Base-by-base conservation (phyloP, 169 alveolate genomes). In the Toxoplasma gondii region DNA sequence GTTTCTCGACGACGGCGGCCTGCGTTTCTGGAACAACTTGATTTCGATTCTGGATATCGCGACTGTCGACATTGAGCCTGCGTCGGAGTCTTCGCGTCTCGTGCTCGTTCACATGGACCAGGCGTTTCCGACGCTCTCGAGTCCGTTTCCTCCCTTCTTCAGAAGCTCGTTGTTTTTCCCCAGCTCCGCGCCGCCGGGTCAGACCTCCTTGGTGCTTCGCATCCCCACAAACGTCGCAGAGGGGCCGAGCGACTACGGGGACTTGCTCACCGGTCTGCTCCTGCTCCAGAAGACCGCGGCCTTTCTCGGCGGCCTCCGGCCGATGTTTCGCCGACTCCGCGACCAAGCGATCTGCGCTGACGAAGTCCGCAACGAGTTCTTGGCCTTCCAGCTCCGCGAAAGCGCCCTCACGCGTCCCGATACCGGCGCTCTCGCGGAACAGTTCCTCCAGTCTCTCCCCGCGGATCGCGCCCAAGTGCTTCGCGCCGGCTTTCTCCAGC, bases 401-500 rank as follows among this genome's bases (percentile, higher is more conserved):
- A 45, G 86, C 19, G 44, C 86, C 2, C 39, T n/a, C 44, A 45
- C n/a, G 49, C 86, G 45, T 1, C 84, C 22, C 39, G 49, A 22
- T 41, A 16, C 2, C 45, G 24, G 44, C 39, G 44, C n/a, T 1
- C 41, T 82, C 34, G 90, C 90, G 12, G 90, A 82, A 2, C 9
- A 22, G 38, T 82, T 82, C 90, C 24, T 39, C n/a, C 54, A 22
- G 54, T 4, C 54, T 10, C 74, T 91, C 5, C 58, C 91, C 64
- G 43, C 53, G 24, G 83, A 93, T 10, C 94, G 86, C 29, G 74
- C 44, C 41, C 41, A 53, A 45, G 5, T 44, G 1, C 44, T 93
- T 36, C 29, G 31, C 19, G 44, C 91, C 5, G 95, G 95, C 17
- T 93, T 93, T 54, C 64, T 83, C 43, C 80, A 49, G 87, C 88